These are phyloP conservation scores for Iris pallida DNA, from an alignment of 116 monocot species.

Conservation along the genomic window DNA sequence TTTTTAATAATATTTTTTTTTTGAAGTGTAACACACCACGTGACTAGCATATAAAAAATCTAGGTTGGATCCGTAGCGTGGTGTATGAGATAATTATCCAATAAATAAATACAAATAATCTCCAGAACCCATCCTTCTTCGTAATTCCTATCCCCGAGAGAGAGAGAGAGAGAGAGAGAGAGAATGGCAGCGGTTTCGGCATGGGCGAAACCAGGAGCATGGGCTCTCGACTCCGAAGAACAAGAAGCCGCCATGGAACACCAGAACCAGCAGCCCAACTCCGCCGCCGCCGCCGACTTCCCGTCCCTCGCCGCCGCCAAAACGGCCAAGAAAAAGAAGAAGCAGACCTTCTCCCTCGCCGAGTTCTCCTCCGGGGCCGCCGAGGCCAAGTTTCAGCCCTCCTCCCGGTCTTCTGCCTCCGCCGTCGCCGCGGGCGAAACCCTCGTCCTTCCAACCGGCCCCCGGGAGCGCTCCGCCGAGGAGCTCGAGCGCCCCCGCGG, in stretches of 20 bases:
- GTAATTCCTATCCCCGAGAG: too few species aligned
- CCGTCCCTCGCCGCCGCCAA: slow-evolving; percentile 76
- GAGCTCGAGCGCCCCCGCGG: slow-evolving; percentile 72
- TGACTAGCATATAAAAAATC: too few species aligned
- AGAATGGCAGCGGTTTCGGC: slow-evolving; percentile 68
- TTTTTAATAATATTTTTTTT: too few species aligned
- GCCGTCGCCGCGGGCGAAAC: neutral
- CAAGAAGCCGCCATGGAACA: slow-evolving; percentile 34
- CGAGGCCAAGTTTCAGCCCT: slow-evolving; percentile 18
- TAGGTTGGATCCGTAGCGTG: too few species aligned
- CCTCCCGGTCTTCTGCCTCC: neutral
- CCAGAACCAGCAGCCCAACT: slow-evolving; percentile 5
- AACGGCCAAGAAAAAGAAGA: slow-evolving; percentile 72
- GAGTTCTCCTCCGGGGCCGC: slow-evolving; percentile 44
- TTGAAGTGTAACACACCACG: too few species aligned
- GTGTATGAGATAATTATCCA: too few species aligned
- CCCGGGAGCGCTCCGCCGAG: slow-evolving; percentile 85
- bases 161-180: neutral
- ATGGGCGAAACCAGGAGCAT: slow-evolving; percentile 85
- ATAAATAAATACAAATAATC: too few species aligned
- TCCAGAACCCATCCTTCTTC: too few species aligned
- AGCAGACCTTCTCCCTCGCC: slow-evolving; percentile 49
- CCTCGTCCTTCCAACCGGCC: slow-evolving; percentile 43
- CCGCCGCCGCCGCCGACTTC: slow-evolving; percentile 41
- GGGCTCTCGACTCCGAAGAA: slow-evolving; percentile 84